These are phyloP conservation scores for Cucurbita argyrosperma DNA, from an alignment of 306 rosid species.

Conservation along the genomic window DNA sequence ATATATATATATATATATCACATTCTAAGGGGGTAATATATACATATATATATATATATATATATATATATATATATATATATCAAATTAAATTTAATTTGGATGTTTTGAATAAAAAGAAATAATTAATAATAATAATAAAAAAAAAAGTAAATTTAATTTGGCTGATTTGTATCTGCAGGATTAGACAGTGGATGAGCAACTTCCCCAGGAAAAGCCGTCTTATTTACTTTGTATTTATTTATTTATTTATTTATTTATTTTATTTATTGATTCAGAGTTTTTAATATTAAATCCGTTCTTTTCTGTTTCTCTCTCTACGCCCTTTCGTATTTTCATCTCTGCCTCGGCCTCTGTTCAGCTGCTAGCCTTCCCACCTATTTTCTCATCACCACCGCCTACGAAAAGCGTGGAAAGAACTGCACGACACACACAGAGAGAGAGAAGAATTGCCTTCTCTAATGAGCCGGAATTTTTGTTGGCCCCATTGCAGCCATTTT, in stretches of 20 bases:
- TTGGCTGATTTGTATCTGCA: no score
- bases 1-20: no score
- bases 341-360: slow-evolving; percentile 13
- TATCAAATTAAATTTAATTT: no score
- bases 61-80: no score
- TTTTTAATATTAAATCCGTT: neutral
- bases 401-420: slow-evolving; percentile 11
- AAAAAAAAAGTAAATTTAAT: no score
- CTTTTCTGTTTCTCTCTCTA: slow-evolving; percentile 2
- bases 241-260: no score
- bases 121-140: no score
- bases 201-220: slow-evolving; percentile 40
- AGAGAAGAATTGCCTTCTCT: no score
- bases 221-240: neutral
- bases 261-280: neutral
- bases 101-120: no score
- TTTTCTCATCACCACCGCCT: slow-evolving; percentile 30
- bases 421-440: neutral
- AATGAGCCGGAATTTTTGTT: neutral
- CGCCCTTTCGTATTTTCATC: slow-evolving; percentile 3
- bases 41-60: no score
- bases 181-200: neutral
- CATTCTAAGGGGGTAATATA: no score
- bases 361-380: slow-evolving; percentile 33
- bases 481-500: neutral